Evolutionary conservation across 83 land plant genomes (phyloP).

Genomic region (Diphasiastrum complanatum): DNA sequence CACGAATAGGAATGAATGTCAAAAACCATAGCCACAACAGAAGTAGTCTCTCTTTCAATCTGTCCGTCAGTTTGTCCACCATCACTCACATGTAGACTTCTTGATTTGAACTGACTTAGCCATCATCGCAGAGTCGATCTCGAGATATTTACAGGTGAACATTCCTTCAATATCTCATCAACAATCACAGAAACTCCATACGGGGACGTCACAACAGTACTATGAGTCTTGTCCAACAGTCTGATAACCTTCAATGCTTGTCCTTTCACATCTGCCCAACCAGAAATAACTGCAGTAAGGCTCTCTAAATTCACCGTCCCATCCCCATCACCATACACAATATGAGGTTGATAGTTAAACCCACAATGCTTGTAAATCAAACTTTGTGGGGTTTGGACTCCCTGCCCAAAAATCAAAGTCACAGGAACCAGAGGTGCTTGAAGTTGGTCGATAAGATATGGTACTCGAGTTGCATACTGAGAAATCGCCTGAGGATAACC

Average conservation of each 20-base stretch:
- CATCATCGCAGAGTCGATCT: too few species aligned
- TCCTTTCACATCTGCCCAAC: constrained; percentile 39
- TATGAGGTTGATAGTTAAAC: constrained; percentile 55
- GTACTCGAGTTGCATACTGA: constrained; percentile 49
- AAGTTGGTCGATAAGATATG: constrained; percentile 45
- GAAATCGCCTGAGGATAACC: constrained; percentile 59
- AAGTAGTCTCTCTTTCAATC: too few species aligned
- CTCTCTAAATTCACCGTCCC: constrained; percentile 87
- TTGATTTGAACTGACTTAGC: too few species aligned
- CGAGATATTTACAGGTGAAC: too few species aligned
- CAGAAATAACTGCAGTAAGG: constrained; percentile 45
- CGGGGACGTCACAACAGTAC: constrained; percentile 44
- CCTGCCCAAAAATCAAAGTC: constrained; percentile 59
- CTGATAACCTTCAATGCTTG: constrained; percentile 44
- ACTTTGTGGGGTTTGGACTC: constrained; percentile 54
- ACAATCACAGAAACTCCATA: constrained; percentile 42
- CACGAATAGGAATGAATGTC: too few species aligned
- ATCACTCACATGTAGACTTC: too few species aligned
- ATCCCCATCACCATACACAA: constrained; percentile 84
- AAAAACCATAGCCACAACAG: too few species aligned
- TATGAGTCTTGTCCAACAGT: constrained; percentile 49
- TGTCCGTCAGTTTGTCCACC: too few species aligned
- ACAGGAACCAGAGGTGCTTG: constrained; percentile 51
- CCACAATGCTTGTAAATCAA: constrained; percentile 49
- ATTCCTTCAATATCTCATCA: constrained; percentile 9